These are phyloP conservation scores for Thymus quinquecostatus DNA, from an alignment of 257 asterid genomes.

Conservation along the genomic window DNA sequence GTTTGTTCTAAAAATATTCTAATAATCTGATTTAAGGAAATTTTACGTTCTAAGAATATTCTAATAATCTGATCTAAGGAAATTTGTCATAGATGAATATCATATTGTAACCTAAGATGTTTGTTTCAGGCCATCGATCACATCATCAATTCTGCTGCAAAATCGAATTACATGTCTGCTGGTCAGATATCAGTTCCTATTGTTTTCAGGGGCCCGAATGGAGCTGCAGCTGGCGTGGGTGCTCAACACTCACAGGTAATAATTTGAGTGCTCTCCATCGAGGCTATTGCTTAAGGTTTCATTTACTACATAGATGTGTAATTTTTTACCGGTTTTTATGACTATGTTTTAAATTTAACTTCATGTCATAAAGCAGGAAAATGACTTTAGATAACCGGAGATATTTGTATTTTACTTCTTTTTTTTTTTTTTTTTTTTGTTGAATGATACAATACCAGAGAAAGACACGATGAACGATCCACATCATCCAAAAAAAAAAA, in stretches of 20 bases:
- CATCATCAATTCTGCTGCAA: constrained; percentile 91
- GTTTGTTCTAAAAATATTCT: constrained; percentile 1
- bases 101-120: constrained; percentile 11
- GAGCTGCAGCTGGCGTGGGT: constrained; percentile 97
- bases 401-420: too few species aligned
- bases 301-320: neutral
- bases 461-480: too few species aligned
- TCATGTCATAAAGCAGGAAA: too few species aligned
- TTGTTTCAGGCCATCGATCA: constrained; percentile 83
- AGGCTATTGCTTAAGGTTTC: neutral
- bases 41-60: neutral
- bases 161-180: constrained; percentile 86
- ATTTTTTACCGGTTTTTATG: neutral
- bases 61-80: neutral
- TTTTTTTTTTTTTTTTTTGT: neutral
- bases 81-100: neutral
- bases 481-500: neutral
- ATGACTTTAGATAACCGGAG: too few species aligned
- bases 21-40: neutral
- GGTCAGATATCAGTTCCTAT: constrained; percentile 86
- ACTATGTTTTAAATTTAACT: neutral
- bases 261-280: neutral
- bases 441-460: too few species aligned
- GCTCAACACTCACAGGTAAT: constrained; percentile 95
- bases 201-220: constrained; percentile 94